Conservation (phyloP, 495 filamentous ascomycete species). For the Chaetomium fimeti region DNA sequence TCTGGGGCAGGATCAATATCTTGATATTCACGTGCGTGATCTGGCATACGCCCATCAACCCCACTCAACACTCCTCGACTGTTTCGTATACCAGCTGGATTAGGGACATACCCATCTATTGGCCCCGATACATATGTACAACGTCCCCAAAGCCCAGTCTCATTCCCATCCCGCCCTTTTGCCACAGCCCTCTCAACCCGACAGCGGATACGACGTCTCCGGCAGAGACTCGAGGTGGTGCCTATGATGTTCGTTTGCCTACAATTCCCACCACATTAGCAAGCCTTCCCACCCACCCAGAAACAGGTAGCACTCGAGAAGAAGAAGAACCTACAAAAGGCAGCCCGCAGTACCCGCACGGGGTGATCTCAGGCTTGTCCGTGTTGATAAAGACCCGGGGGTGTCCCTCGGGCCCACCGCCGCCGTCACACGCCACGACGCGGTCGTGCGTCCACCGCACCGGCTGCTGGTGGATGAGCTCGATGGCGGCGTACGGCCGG, state of each 20-base stretch:
- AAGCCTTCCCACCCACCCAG: too few relatives aligned
- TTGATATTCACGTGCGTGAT: not conserved
- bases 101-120: slow-evolving; percentile 12
- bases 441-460: slow-evolving; percentile 85
- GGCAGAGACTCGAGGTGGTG: slow-evolving; percentile 77
- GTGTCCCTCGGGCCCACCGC: slow-evolving; percentile 88
- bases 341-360: slow-evolving; percentile 90
- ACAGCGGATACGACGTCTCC: slow-evolving; percentile 72
- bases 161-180: not conserved
- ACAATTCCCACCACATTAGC: not conserved
- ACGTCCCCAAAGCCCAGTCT: not conserved
- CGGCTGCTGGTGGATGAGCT: slow-evolving; percentile 92
- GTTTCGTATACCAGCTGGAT: not conserved
- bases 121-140: slow-evolving; percentile 29
- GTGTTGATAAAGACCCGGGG: slow-evolving; percentile 95
- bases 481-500: slow-evolving; percentile 81
- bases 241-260: slow-evolving; percentile 87
- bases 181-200: slow-evolving; percentile 19
- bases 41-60: not conserved
- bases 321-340: slow-evolving; percentile 70
- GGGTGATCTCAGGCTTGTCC: slow-evolving; percentile 90
- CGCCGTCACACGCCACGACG: slow-evolving; percentile 85
- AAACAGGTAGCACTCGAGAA: not conserved
- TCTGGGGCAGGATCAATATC: not conserved
- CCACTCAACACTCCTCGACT: not conserved